phyloP scores from a whole-genome alignment of 1,284 basidiomycete species.

The Ustilago bromivora region DNA sequence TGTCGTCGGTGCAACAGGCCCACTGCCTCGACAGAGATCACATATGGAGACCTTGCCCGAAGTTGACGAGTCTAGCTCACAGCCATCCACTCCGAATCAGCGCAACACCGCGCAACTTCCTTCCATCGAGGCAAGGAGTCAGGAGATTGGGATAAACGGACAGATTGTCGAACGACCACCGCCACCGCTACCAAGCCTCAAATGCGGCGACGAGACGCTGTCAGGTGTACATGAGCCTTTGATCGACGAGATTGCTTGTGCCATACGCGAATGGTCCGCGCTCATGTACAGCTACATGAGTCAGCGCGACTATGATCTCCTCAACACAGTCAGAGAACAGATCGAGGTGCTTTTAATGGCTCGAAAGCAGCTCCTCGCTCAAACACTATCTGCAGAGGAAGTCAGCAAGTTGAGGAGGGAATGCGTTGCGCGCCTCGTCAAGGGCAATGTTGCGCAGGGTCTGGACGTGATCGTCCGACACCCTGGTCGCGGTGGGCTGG shows the following conservation, averaged over 20 bases:
- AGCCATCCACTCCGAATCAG: slow-evolving; percentile 46
- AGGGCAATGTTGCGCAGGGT: slow-evolving; percentile 89
- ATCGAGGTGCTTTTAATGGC: slow-evolving; percentile 91
- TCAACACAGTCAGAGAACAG: slow-evolving; percentile 86
- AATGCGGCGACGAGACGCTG: slow-evolving; percentile 70
- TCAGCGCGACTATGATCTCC: slow-evolving; percentile 87
- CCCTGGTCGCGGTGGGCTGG: slow-evolving; percentile 87
- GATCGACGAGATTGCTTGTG: slow-evolving; percentile 96
- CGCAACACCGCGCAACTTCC: slow-evolving; percentile 11
- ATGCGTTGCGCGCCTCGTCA: slow-evolving; percentile 87
- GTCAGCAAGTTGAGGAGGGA: slow-evolving; percentile 83
- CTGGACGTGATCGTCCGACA: slow-evolving; percentile 95
- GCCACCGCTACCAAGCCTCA: slow-evolving; percentile 90
- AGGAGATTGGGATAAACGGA: slow-evolving; percentile 45
- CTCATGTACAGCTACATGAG: slow-evolving; percentile 91
- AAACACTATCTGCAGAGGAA: slow-evolving; percentile 89
- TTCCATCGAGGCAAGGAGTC: slow-evolving; percentile 20
- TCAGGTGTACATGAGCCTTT: slow-evolving; percentile 78
- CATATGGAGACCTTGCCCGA: slow-evolving; percentile 56
- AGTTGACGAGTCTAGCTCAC: slow-evolving; percentile 47
- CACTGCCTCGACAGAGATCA: slow-evolving; percentile 31
- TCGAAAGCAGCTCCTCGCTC: slow-evolving; percentile 85
- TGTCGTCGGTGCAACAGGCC: slow-evolving; percentile 51
- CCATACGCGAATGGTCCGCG: slow-evolving; percentile 92
- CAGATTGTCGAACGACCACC: slow-evolving; percentile 73